Evolutionary conservation across 2,329 filamentous ascomycete species (phyloP), one percentile per base, ranked within the genome.

Genomic region (Claviceps citrina): DNA sequence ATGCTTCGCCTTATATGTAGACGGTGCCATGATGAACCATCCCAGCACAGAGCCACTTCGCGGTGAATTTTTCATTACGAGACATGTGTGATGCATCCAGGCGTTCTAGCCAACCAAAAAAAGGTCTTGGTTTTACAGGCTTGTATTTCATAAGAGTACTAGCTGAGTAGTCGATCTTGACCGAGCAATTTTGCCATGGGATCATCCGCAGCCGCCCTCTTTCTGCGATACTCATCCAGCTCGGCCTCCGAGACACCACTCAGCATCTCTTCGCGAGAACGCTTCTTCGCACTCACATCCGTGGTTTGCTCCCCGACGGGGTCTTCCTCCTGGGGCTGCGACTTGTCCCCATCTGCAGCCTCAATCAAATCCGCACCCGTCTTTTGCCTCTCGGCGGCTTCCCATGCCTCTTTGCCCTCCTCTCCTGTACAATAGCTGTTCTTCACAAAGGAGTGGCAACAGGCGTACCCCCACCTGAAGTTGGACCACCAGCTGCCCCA

Each of bases 401-500:
- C 79, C 60, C 84, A 86, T 1, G 85, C 87, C 45, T 64, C 65
- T 58, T 78, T 93, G 27, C 91, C 91, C 43, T 83, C 84, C 44
- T 91, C 84, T 20, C 91, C 91, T 0, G 89, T 96, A 59, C 91
- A 98, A 54, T 96, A 98, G 53, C 86, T 94, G 61, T 98, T 96
- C 63, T 93, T 95, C 46, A 93, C 75, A 18, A 78, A 80, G 0
- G 86, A 94, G 57, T 93, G 86, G 65, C 91, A 98, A 60, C 91
- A 98, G 18, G 83, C 74, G 60, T 94, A 98, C 1, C 91, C 91
- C 91, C 91, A 98, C 60, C 81, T 74, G 63, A 95, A 96, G 54
- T 84, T 78, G 39, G 78, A 75, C 91, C 91, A 98, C 91, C 91
- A 98, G 53, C 86, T 94, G 36, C 91, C 91, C 84, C 86, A 98